A percentile compares a stretch with the other conserved stretches of the same genome.
Evolutionary conservation across 1,139 yeast species (phyloP).

Genomic region (Lodderomyces theae): DNA sequence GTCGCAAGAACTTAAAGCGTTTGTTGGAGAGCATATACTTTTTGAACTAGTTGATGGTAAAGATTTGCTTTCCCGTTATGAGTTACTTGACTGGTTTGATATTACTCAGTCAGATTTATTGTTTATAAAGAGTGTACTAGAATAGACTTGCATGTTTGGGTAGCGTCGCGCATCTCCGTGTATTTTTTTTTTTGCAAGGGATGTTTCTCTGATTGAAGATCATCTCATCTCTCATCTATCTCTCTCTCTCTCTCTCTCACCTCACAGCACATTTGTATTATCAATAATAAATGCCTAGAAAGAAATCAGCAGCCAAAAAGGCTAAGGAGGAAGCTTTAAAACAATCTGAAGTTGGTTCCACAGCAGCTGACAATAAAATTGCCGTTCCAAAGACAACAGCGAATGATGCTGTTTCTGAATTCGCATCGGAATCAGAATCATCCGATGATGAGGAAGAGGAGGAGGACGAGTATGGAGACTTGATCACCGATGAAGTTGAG

Average conservation of each 20-base stretch:
- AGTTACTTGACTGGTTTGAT: conserved; percentile 22
- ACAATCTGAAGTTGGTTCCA: too few species aligned
- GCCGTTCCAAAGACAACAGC: too few species aligned
- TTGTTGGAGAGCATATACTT: conserved; percentile 31
- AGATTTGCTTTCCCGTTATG: conserved; percentile 8
- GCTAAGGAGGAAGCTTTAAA: conserved; percentile 55
- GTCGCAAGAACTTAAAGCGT: conserved; percentile 22
- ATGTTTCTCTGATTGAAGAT: too few species aligned
- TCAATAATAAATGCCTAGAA: conserved; percentile 97
- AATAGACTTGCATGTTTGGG: background rate
- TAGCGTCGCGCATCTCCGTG: background rate
- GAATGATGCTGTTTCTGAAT: background rate
- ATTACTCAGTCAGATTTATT: conserved; percentile 7
- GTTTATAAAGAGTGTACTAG: conserved; percentile 4
- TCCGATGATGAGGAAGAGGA: conserved; percentile 44
- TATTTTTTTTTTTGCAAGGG: conserved; percentile 3
- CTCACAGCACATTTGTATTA: too few species aligned
- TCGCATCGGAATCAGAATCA: conserved; percentile 1
- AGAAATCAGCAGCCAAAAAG: conserved; percentile 82
- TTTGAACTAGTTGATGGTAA: conserved; percentile 24
- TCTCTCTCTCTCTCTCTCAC: too few species aligned
- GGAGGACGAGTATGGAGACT: conserved; percentile 91
- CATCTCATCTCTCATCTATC: conserved; percentile 5
- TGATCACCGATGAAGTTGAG: conserved; percentile 84
- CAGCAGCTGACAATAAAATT: too few species aligned